phyloP scores from a whole-genome alignment of 371 early-diverging fungal genomes.

The Mortierella sp. region DNA sequence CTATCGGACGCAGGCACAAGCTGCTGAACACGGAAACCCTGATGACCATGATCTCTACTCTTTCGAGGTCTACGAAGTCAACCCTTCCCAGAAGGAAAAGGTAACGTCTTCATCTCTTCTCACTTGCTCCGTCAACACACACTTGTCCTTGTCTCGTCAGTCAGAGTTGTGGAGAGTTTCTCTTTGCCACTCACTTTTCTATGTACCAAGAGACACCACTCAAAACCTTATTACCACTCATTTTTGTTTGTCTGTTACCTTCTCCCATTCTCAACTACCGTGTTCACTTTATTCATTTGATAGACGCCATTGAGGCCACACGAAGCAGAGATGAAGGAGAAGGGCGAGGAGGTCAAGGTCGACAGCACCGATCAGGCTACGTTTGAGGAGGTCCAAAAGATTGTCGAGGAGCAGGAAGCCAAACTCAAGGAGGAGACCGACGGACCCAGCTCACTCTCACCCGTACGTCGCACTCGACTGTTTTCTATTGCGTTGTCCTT shows the following conservation, averaged over 20 bases:
- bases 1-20: constrained; percentile 18
- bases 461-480: constrained; percentile 24
- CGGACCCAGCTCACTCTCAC: constrained; percentile 24
- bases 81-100: constrained; percentile 68
- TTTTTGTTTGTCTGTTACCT: not conserved
- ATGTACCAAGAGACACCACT: too few relatives aligned
- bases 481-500: not conserved
- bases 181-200: too few relatives aligned
- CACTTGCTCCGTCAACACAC: not conserved
- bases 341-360: constrained; percentile 68
- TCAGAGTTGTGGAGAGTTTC: too few relatives aligned
- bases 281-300: not conserved
- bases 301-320: constrained; percentile 67
- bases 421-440: constrained; percentile 40
- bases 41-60: constrained; percentile 88
- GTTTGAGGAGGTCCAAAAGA: constrained; percentile 45
- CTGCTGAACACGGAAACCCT: constrained; percentile 37
- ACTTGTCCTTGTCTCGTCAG: too few relatives aligned
- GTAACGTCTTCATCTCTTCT: too few relatives aligned
- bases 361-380: constrained; percentile 33
- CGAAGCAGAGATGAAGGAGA: constrained; percentile 71
- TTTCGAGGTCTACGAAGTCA: constrained; percentile 81
- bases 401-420: constrained; percentile 41
- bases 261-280: not conserved
- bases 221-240: constrained; percentile 5